Base-by-base conservation (phyloP, 2,329 filamentous ascomycete species). In the Stachybotrys chlorohalonatus region DNA sequence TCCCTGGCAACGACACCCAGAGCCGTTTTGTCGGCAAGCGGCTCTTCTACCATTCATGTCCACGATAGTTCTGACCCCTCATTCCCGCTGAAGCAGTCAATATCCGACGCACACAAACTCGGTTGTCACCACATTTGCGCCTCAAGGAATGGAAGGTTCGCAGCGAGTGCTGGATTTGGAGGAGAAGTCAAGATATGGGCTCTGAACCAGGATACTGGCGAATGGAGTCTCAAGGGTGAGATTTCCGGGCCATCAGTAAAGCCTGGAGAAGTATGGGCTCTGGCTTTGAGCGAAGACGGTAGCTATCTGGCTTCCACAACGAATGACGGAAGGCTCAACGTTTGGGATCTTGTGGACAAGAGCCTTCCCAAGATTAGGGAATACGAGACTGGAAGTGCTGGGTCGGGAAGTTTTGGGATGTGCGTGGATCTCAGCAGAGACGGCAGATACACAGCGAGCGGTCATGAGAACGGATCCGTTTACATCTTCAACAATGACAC, bases 401-500 rank as follows among this genome's bases (percentile, higher is more conserved):
- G 74, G 1, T 90, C 93, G 62, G 91, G 91, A 13, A 93, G 87
- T 70, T 97, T 96, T 73, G 93, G 91, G 45, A 83, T 94, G 73
- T 88, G 87, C 64, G 85, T 99, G 57, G 92, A 94, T 68, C 72
- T 97, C 68, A 85, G 82, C 62, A 71, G 75, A 17, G 88, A 99
- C 69, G 93, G 92, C 53, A 85, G 83, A 58, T 87, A 90, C 69
- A 95, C 92, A 32, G 93, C 92, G 5, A 95, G 88, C 53, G 94
- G 94, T 0, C 93, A 99, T 71, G 89, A 96, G 68, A 96, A 89
- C 64, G 94, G 94, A 15, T 86, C 85, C 11, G 82, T 97, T 58
- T 96, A 96, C 73, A 84, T 99, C 58, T 99, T 97, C 78, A 92
- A 91, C 75, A 97, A 96, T 64, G 86, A 91, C 62, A 90, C 88